Evolutionary conservation across 2,329 filamentous ascomycete genomes (phyloP).

Genomic region (Mycocentrospora acerina): DNA sequence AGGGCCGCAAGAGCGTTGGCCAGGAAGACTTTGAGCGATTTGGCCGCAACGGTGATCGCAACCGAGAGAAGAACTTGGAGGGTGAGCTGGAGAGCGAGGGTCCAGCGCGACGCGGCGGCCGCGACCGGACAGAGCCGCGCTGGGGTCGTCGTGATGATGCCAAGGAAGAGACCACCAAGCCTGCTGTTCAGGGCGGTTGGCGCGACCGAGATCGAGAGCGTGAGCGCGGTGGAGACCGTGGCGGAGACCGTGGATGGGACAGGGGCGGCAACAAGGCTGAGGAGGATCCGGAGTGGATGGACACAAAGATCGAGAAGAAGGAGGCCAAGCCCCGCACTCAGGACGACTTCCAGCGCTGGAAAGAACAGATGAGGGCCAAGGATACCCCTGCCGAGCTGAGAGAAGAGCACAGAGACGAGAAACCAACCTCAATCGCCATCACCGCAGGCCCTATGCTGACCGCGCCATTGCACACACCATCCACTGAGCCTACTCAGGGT

Average conservation of each 20-base stretch:
- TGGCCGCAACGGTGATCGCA: conserved; percentile 54
- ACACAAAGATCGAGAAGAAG: conserved; percentile 65
- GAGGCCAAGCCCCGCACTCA: conserved; percentile 73
- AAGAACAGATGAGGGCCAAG: conserved; percentile 81
- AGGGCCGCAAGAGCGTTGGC: conserved; percentile 72
- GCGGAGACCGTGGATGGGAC: conserved; percentile 56
- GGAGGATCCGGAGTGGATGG: conserved; percentile 87
- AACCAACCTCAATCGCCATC: conserved; percentile 19
- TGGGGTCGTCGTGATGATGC: conserved; percentile 67
- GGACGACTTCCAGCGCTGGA: conserved; percentile 93
- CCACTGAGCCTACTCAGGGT: conserved; percentile 68
- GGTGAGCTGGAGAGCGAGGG: conserved; percentile 46
- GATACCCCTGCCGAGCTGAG: conserved; percentile 50
- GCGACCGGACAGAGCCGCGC: conserved; percentile 67
- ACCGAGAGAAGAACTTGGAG: conserved; percentile 53
- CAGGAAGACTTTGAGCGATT: conserved; percentile 72
- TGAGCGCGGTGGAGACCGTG: conserved; percentile 42
- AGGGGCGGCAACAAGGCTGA: conserved; percentile 54
- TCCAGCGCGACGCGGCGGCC: conserved; percentile 60
- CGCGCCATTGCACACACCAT: conserved; percentile 53
- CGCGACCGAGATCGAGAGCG: conserved; percentile 47
- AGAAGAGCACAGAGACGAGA: conserved; percentile 41
- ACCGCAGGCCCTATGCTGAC: conserved; percentile 45
- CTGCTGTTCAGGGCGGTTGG: conserved; percentile 58
- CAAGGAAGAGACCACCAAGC: conserved; percentile 49